phyloP scores from a whole-genome alignment of 352 stramenopile species.

The Globisporangium takayamanum region DNA sequence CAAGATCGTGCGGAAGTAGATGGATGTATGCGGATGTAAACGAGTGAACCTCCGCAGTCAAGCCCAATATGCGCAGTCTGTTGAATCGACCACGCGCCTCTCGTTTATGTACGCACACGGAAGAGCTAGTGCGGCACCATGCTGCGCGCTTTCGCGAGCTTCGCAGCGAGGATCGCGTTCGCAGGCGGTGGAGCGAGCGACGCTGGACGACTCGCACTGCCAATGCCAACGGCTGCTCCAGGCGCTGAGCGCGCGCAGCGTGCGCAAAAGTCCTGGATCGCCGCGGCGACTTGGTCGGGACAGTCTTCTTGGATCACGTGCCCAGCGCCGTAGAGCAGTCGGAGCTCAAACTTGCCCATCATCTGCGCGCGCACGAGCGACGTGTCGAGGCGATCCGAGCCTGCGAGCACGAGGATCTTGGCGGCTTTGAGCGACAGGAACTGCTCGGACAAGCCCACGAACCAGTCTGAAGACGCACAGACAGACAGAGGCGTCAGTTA shows the following conservation, averaged over 20 bases:
- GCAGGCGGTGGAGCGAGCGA: conserved; percentile 13
- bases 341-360: conserved; percentile 89
- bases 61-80: not conserved
- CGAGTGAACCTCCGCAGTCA: not conserved
- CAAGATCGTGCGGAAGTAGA: not conserved
- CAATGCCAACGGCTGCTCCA: conserved; percentile 22
- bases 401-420: conserved; percentile 84
- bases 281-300: conserved; percentile 61
- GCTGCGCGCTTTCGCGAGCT: conserved; percentile 48
- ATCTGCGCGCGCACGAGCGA: conserved; percentile 84
- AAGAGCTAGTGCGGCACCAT: conserved; percentile 38
- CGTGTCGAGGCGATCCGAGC: conserved; percentile 84
- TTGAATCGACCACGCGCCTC: too few species aligned
- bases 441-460: conserved; percentile 75
- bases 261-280: conserved; percentile 55
- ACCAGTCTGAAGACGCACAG: conserved; percentile 51
- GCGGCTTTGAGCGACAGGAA: conserved; percentile 68
- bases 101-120: too few species aligned
- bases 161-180: conserved; percentile 36
- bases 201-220: conserved; percentile 11
- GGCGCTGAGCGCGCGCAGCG: conserved; percentile 40
- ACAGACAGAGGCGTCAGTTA: not conserved
- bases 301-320: conserved; percentile 87
- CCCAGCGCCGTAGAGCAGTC: conserved; percentile 81
- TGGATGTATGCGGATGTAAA: not conserved